Base-by-base conservation (phyloP, 805 yeast genomes). In the Candida jianshihensis region DNA sequence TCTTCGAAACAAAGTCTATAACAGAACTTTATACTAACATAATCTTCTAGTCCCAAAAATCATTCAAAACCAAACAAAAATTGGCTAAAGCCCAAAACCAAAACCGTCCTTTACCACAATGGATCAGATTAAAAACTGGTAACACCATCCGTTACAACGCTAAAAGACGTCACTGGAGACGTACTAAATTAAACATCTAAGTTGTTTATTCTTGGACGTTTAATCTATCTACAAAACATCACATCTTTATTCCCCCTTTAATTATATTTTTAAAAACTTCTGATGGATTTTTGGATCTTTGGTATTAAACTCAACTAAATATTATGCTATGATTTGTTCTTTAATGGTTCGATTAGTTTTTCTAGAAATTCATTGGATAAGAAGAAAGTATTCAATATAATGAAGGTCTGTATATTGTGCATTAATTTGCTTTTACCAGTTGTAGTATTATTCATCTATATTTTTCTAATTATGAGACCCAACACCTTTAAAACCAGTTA, bases 141-240 rank as follows among this genome's bases (percentile, higher is more conserved):
- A 90, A 87, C 95, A 89, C 80, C 63, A 83, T 92, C 78, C 87
- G 95, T 81, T 87, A 87, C 85, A 90, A 90, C 77, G 94, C 96
- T 68, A 92, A 92, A 88, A 88, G 97, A 86, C 84, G 97, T 81
- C 95, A 92, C 92, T 90, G 98, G 98, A 90, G 96, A 85, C 86
- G 97, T 84, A 90, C 97, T 65, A 90, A 90, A 95, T 80, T 90
- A 75, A 78, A 80, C 81, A 71, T 90, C 80, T 90, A 89, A 85
- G 67, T 41, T 33, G 31, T 19, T 35, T 36, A 5, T 19, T 26
- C 33, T 16, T 36, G 21, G 22, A 27, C 4, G 25, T 27, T 31
- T 27, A 13, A 26, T 16, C 21, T 20, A 21, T 26, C n/a, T 26
- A 20, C 32, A 16, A 21, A 20, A 10, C 4, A 30, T 17, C 16